Evolutionary conservation across 1,284 basidiomycete genomes (phyloP).

Genomic region (Cryptococcus amylolentus): DNA sequence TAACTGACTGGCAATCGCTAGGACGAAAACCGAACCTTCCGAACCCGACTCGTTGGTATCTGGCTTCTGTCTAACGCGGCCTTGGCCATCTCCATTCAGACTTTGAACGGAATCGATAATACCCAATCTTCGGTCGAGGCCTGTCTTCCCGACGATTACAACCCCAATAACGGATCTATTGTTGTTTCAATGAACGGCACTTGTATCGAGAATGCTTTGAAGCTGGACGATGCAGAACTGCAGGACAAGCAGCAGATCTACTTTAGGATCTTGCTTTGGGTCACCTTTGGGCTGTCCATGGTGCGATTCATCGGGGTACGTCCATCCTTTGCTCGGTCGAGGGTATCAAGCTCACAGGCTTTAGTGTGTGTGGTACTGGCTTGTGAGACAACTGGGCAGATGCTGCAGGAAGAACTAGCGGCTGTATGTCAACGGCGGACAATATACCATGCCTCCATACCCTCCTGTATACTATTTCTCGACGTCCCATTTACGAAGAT

Average conservation of each 20-base stretch:
- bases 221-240: constrained; percentile 39
- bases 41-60: constrained; percentile 75
- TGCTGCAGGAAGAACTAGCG: constrained; percentile 27
- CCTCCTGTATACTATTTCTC: too few species aligned
- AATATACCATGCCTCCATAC: too few species aligned
- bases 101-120: constrained; percentile 69
- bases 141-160: constrained; percentile 25
- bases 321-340: constrained; percentile 18
- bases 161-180: constrained; percentile 19
- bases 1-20: constrained; percentile 8
- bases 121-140: constrained; percentile 36
- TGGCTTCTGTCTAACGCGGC: constrained; percentile 84
- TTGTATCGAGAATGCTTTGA: constrained; percentile 32
- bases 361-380: constrained; percentile 39
- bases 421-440: too few species aligned
- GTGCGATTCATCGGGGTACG: constrained; percentile 80
- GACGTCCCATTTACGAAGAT: too few species aligned
- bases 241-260: constrained; percentile 58
- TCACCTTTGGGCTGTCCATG: constrained; percentile 75
- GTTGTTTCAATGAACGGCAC: constrained; percentile 28
- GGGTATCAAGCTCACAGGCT: background rate
- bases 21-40: constrained; percentile 90
- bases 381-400: constrained; percentile 34
- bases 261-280: constrained; percentile 81
- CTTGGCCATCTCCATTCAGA: constrained; percentile 77